Base-by-base conservation (phyloP, 2,329 filamentous ascomycete genomes). In the Atkinsonella texensis region DNA sequence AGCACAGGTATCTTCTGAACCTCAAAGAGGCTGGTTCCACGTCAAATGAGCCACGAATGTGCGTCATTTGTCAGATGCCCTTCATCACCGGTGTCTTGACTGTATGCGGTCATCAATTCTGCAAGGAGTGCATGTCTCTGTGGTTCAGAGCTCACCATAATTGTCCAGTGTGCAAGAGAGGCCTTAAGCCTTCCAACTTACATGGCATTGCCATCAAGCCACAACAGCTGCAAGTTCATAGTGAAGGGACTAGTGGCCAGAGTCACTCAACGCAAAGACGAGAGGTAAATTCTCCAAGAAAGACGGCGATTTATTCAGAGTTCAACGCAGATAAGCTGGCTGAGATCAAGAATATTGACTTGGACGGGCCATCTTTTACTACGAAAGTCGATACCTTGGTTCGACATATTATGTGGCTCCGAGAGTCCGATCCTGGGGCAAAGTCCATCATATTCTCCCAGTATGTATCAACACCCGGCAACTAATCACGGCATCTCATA, bases 361-460 rank as follows among this genome's bases (percentile, higher is more conserved):
- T 97, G 1, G 70, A 81, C 11, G 79, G 79, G 0, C 77, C 77
- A 1, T 89, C 85, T 0, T 96, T 87, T 61, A 89, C 89, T 1
- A 94, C 87, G 0, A 98, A 97, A 67, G 84, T 97, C 17, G 89
- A 96, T 64, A 94, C 81, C 0, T 69, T 91, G 2, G 76, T 84
- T 31, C 79, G 88, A 2, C 93, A 97, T 64, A 68, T 97, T 2
- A 68, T 95, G 15, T 96, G 88, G 87, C 74, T 97, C 18, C 81
- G 91, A 2, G 75, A 85, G 57, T 81, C 87, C 46, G 89, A 96
- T 58, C 87, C 89, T 0, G 89, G 89, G 0, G 82, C 89, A 10
- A 97, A 97, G 64, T 87, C 87, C 0, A 86, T 98, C 63, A 77
- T 97, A n/a, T 98, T 95, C 66, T 94, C 88, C 1, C 91, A 97